Evolutionary conservation across 495 filamentous ascomycete genomes (phyloP).

Genomic region (Penicillium longicatenatum): DNA sequence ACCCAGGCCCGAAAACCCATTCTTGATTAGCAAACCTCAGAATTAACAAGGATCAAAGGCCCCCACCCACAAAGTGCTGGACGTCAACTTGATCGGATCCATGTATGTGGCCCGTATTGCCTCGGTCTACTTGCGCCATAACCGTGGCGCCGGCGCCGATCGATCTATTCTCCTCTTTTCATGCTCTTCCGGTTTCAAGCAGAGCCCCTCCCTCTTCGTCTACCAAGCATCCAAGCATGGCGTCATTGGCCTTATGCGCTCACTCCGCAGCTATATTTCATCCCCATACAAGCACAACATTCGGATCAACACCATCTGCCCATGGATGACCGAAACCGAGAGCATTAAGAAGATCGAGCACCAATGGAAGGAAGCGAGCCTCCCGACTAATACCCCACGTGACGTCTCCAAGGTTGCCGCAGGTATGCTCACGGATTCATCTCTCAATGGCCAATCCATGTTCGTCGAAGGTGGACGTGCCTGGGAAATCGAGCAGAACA

Average conservation of each 20-base stretch:
- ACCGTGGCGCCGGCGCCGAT: constrained; percentile 40
- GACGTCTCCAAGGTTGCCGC: constrained; percentile 49
- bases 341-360: constrained; percentile 44
- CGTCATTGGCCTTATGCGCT: constrained; percentile 51
- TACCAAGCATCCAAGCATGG: constrained; percentile 56
- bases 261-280: constrained; percentile 43
- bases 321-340: constrained; percentile 53
- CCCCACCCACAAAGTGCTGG: constrained; percentile 46
- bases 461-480: constrained; percentile 50
- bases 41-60: constrained; percentile 34
- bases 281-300: constrained; percentile 41
- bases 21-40: no score
- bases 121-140: constrained; percentile 48
- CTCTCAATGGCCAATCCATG: constrained; percentile 47
- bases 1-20: no score
- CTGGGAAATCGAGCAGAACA: constrained; percentile 51
- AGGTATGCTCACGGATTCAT: constrained; percentile 37
- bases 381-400: constrained; percentile 47
- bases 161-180: constrained; percentile 51
- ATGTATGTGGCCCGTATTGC: constrained; percentile 50
- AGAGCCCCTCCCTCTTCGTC: constrained; percentile 47
- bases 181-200: constrained; percentile 48
- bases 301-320: constrained; percentile 56
- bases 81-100: constrained; percentile 52
- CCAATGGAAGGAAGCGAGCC: constrained; percentile 43